These are phyloP conservation scores for Euryodendron excelsum DNA, from an alignment of 148 eudicot species.

Conservation along the genomic window DNA sequence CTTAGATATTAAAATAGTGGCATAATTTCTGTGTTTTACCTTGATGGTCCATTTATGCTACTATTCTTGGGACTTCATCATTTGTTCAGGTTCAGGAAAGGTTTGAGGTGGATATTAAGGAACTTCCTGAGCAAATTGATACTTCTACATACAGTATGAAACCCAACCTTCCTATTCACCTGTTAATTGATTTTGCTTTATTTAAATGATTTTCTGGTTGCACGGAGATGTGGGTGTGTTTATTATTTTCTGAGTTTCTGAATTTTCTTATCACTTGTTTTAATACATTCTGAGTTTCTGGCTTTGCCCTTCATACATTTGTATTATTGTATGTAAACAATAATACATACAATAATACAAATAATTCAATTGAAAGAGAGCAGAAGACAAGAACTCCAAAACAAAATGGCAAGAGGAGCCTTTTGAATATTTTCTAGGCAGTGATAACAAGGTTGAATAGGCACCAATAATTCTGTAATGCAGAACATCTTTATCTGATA, in stretches of 20 bases:
- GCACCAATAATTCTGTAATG: no score
- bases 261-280: not conserved
- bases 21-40: not conserved
- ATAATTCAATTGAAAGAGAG: no score
- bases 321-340: no score
- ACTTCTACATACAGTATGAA: conserved; percentile 83
- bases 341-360: no score
- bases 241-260: not conserved
- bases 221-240: no score
- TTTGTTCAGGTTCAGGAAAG: conserved; percentile 65
- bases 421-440: no score
- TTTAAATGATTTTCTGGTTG: not conserved
- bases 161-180: not conserved
- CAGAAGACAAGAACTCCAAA: no score
- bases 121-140: conserved; percentile 91
- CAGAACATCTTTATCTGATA: no score
- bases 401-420: no score
- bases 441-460: no score
- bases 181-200: not conserved
- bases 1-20: conserved; percentile 17
- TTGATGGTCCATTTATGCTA: not conserved
- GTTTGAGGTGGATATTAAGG: conserved; percentile 88
- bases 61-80: not conserved
- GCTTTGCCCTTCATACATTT: not conserved
- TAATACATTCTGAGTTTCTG: not conserved